A percentile compares a stretch with the other conserved stretches of the same genome.
Conservation (phyloP, 805 yeast species). For the Metschnikowia hibisci region DNA sequence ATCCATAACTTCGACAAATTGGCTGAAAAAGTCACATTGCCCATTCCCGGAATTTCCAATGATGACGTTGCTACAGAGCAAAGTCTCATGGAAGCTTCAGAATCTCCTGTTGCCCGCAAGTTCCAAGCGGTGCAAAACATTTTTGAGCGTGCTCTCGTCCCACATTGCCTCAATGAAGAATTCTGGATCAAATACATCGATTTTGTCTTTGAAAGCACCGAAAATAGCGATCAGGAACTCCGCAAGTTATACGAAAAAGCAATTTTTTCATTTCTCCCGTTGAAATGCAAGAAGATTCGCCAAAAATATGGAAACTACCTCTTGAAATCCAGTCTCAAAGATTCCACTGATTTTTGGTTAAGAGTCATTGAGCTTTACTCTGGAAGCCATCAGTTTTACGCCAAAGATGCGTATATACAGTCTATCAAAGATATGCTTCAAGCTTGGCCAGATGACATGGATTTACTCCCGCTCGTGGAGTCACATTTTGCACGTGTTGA, state of each 20-base stretch:
- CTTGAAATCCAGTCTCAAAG: slow-evolving; percentile 17
- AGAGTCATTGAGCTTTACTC: slow-evolving; percentile 24
- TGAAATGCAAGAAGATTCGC: slow-evolving; percentile 23
- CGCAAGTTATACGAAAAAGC: slow-evolving; percentile 51
- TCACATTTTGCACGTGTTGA: slow-evolving; percentile 20
- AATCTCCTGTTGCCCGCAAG: slow-evolving; percentile 3
- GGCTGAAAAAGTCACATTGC: background rate
- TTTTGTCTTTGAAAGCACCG: slow-evolving; percentile 39
- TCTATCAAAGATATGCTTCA: slow-evolving; percentile 6
- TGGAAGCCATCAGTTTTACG: slow-evolving; percentile 17
- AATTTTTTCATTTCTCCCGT: slow-evolving; percentile 35
- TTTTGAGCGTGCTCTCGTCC: slow-evolving; percentile 72
- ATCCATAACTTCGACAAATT: slow-evolving; percentile 19
- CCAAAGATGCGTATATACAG: slow-evolving; percentile 19
- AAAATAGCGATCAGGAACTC: slow-evolving; percentile 20
- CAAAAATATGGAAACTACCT: slow-evolving; percentile 25
- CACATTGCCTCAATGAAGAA: slow-evolving; percentile 54
- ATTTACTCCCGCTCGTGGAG: slow-evolving; percentile 19
- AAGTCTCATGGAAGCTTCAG: background rate
- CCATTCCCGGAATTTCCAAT: background rate
- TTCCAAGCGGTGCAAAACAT: slow-evolving; percentile 38
- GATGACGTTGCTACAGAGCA: background rate
- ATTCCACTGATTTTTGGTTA: slow-evolving; percentile 26
- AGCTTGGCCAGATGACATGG: slow-evolving; percentile 14
- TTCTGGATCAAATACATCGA: slow-evolving; percentile 68